Percentiles rank a stretch among this genome's conserved stretches.
phyloP scores from a whole-genome alignment of 208 protist genomes.

The Trypanosoma boissoni region DNA sequence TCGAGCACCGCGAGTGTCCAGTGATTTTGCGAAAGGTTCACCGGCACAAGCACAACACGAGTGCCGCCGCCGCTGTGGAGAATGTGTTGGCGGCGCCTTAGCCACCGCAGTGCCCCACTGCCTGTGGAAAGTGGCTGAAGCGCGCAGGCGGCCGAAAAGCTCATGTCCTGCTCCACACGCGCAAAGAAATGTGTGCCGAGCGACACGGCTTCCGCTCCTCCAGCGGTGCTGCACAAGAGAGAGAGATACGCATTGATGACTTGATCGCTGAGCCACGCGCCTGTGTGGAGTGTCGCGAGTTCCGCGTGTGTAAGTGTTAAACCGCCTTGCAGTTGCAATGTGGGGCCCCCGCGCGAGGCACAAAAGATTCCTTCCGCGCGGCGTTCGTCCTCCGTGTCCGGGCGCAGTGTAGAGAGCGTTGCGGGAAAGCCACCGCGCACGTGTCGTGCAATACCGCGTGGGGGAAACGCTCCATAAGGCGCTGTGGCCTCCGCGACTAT shows the following conservation, averaged over 20 bases:
- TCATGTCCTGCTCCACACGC: constrained; percentile 56
- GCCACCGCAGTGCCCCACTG: constrained; percentile 65
- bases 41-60: constrained; percentile 63
- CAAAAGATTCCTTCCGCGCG: constrained; percentile 14
- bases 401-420: constrained; percentile 20
- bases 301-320: constrained; percentile 54
- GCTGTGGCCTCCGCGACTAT: constrained; percentile 3
- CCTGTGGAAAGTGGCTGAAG: constrained; percentile 23
- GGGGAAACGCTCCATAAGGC: neutral
- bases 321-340: constrained; percentile 31
- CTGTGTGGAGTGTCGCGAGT: constrained; percentile 46
- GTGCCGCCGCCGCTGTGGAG: constrained; percentile 42
- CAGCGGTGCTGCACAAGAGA: constrained; percentile 47
- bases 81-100: constrained; percentile 58
- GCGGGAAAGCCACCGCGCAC: constrained; percentile 35
- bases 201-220: constrained; percentile 28
- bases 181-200: constrained; percentile 82
- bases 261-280: constrained; percentile 76
- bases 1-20: constrained; percentile 72
- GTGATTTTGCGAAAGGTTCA: constrained; percentile 70
- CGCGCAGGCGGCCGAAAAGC: neutral
- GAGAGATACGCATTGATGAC: constrained; percentile 82
- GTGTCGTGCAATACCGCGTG: constrained; percentile 39
- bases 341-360: too few species aligned
- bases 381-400: constrained; percentile 43